A percentile compares a stretch with the other conserved stretches of the same genome.
Conservation (phyloP, 495 filamentous ascomycete species). For the Aspergillus leporis region DNA sequence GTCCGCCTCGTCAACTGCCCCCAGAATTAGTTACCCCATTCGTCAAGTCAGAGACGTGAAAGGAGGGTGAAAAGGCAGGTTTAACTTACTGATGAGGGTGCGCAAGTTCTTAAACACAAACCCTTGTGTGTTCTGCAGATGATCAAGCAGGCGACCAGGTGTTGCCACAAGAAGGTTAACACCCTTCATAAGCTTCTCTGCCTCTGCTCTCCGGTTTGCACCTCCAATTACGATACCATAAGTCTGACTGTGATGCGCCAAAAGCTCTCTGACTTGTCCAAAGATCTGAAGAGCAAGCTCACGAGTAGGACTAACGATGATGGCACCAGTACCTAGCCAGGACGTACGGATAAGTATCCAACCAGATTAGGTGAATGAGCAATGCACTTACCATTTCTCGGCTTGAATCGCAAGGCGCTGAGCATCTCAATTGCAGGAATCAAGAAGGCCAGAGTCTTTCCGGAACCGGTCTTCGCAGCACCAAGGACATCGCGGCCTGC, state of each 20-base stretch:
- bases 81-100: slow-evolving; percentile 58
- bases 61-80: no score
- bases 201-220: slow-evolving; percentile 87
- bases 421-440: slow-evolving; percentile 97
- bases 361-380: neutral
- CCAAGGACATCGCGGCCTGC: slow-evolving; percentile 93
- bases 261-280: slow-evolving; percentile 87
- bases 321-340: slow-evolving; percentile 69
- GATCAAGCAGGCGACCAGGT: slow-evolving; percentile 88
- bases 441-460: slow-evolving; percentile 93
- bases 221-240: slow-evolving; percentile 96
- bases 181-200: slow-evolving; percentile 90
- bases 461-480: slow-evolving; percentile 94
- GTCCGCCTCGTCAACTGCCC: slow-evolving; percentile 78
- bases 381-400: slow-evolving; percentile 56
- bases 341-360: slow-evolving; percentile 1
- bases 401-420: slow-evolving; percentile 83
- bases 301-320: slow-evolving; percentile 68
- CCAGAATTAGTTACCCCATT: neutral
- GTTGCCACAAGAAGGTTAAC: slow-evolving; percentile 95
- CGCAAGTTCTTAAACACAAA: slow-evolving; percentile 94
- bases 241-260: slow-evolving; percentile 86
- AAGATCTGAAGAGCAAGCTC: slow-evolving; percentile 96
- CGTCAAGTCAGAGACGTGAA: neutral
- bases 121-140: slow-evolving; percentile 87